These are phyloP conservation scores for Botryotinia convoluta DNA, from an alignment of 2,329 filamentous ascomycete species.

Conservation along the genomic window DNA sequence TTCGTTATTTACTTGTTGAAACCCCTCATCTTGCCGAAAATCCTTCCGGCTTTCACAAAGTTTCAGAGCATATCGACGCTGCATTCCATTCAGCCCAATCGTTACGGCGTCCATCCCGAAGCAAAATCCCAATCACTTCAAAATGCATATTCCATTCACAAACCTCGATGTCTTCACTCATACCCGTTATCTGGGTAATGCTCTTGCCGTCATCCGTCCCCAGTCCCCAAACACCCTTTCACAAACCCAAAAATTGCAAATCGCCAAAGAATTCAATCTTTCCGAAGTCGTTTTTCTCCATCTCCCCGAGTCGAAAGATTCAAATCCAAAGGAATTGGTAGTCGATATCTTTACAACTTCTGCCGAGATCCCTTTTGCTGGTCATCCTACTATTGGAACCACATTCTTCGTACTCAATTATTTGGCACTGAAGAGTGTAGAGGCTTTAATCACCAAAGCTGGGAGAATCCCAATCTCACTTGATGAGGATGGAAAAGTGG, in stretches of 20 bases:
- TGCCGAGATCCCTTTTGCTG: constrained; percentile 58
- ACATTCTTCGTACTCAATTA: constrained; percentile 46
- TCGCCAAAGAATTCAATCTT: constrained; percentile 63
- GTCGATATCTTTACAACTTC: constrained; percentile 59
- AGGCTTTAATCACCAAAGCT: constrained; percentile 51
- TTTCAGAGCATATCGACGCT: neutral
- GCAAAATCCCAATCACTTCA: constrained; percentile 22
- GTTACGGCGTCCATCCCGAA: neutral
- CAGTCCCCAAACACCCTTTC: constrained; percentile 45
- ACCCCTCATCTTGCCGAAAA: too few relatives aligned
- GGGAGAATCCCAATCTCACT: constrained; percentile 51
- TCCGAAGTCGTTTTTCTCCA: constrained; percentile 64
- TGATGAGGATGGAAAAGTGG: constrained; percentile 44
- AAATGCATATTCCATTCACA: constrained; percentile 36
- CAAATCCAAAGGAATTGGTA: constrained; percentile 34
- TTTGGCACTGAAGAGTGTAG: constrained; percentile 14
- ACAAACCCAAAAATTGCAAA: constrained; percentile 54
- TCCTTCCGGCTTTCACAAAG: neutral
- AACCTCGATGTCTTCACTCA: constrained; percentile 53
- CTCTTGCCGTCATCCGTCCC: constrained; percentile 57
- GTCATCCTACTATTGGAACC: constrained; percentile 60
- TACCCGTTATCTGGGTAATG: constrained; percentile 54
- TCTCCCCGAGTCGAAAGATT: constrained; percentile 33
- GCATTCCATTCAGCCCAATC: too few relatives aligned
- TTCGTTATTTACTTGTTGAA: neutral